Conservation (phyloP, 163 green algal genomes). For the Chloromonas sp. region DNA sequence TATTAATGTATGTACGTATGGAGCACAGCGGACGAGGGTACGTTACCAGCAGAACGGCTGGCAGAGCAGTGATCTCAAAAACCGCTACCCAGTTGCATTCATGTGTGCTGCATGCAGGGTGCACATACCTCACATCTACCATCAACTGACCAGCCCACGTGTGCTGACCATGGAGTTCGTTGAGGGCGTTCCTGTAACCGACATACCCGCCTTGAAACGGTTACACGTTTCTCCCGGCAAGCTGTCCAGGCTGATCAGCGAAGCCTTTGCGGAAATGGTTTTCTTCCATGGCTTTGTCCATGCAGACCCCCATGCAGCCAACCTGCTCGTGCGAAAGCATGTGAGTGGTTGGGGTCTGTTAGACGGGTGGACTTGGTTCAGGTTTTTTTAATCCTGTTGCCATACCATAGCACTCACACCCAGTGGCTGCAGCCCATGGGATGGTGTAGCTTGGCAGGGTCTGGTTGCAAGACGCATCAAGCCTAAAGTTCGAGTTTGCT, state of each 20-base stretch:
- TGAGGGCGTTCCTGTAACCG: slow-evolving; percentile 62
- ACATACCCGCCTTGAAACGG: slow-evolving; percentile 37
- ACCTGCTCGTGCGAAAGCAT: slow-evolving; percentile 56
- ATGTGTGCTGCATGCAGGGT: slow-evolving; percentile 10
- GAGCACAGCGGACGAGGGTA: neutral
- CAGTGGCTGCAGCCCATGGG: too few species aligned
- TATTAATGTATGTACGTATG: neutral
- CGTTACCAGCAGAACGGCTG: neutral
- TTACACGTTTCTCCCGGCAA: slow-evolving; percentile 29
- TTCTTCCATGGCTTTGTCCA: slow-evolving; percentile 80
- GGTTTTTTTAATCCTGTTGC: too few species aligned
- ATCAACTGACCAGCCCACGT: slow-evolving; percentile 16
- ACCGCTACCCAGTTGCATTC: neutral
- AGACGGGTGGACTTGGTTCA: neutral
- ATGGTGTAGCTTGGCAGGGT: too few species aligned
- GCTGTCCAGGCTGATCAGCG: slow-evolving; percentile 62
- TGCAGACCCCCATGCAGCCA: slow-evolving; percentile 77
- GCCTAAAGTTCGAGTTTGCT: too few species aligned
- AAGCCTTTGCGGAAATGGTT: slow-evolving; percentile 88
- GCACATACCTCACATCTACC: slow-evolving; percentile 8
- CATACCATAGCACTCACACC: too few species aligned
- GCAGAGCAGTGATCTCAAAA: neutral
- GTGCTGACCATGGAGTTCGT: slow-evolving; percentile 93
- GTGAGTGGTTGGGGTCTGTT: slow-evolving; percentile 4
- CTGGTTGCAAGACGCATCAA: too few species aligned